Evolutionary conservation across 495 filamentous ascomycete genomes (phyloP).

Genomic region (Pseudomonodictys pantanalensis): DNA sequence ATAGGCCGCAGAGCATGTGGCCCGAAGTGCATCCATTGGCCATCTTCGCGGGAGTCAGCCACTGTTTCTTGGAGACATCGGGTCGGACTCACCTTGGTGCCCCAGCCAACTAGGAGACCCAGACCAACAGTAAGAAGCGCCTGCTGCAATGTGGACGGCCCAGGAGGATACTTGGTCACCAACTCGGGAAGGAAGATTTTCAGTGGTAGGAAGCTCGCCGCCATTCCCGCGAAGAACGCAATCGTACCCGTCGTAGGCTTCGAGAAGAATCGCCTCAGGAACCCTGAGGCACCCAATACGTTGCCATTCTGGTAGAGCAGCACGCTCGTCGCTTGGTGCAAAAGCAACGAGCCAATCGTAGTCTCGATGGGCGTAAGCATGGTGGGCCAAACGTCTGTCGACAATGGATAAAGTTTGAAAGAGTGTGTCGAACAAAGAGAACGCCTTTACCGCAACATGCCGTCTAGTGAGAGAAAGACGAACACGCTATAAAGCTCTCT

Average conservation of each 20-base stretch:
- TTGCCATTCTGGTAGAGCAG: conserved; percentile 56
- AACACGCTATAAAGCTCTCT: too few species aligned
- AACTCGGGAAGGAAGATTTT: conserved; percentile 46
- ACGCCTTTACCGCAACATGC: too few species aligned
- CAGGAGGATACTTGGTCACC: conserved; percentile 46
- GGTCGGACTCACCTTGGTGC: conserved; percentile 50
- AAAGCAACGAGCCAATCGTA: conserved; percentile 53
- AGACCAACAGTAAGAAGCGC: conserved; percentile 44
- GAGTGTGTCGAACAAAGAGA: too few species aligned
- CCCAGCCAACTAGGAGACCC: conserved; percentile 54
- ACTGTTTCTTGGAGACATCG: not conserved
- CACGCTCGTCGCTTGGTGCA: conserved; percentile 53
- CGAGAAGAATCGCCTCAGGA: conserved; percentile 45
- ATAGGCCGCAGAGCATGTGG: conserved; percentile 60
- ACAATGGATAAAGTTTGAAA: too few species aligned
- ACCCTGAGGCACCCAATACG: conserved; percentile 55
- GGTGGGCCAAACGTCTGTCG: too few species aligned
- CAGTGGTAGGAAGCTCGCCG: conserved; percentile 46
- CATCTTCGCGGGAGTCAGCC: not conserved
- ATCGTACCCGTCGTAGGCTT: conserved; percentile 45
- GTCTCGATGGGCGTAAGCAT: conserved; percentile 63
- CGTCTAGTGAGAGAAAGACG: too few species aligned
- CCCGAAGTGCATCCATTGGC: conserved; percentile 58
- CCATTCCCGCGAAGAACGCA: conserved; percentile 51
- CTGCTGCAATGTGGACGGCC: conserved; percentile 37